Base-by-base conservation (phyloP, 208 protist species). In the Trypanosoma mega region DNA sequence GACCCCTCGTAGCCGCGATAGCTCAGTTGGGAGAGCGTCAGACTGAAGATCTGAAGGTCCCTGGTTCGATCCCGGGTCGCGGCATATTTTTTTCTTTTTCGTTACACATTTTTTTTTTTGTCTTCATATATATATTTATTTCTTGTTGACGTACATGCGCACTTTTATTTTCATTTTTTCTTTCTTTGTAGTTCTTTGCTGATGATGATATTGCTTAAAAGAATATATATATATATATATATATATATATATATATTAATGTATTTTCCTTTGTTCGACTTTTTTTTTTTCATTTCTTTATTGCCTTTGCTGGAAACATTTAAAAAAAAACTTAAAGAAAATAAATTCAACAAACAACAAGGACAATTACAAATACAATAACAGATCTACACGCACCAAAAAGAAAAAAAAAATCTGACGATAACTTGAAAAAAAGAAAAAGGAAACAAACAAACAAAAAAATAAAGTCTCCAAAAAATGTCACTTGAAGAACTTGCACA, bases 11-110 rank as follows among this genome's bases (percentile, higher is more conserved):
- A 78, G 84, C 80, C 81, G 68, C 67, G 72, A 88, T 87, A 89
- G 78, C 81, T 88, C 85, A 88, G 80, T 88, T 91, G 84, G 84
- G 84, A 88, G 84, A 91, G 84, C 84, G 78, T 88, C 72, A 88
- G 80, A 91, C 84, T 91, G 84, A 91, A 88, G 80, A 88, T 91
- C 78, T 91, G 76, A 91, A 91, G 84, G 78, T 91, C 84, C 78
- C 76, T 91, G 84, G 80, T 84, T 91, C 78, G 80, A 91, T 91
- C 78, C 80, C 80, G 80, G 80, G 84, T 87, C 64, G 71, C 70
- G 84, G 80, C 84, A 91, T 78, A 55, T 18, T 47, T 72, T 87
- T 83, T 82, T 41, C 56, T 16, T 31, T 12, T 9, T 37, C 14
- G 11, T 5, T 36, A 24, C 26, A 41, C 14, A 29, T 8, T 53